phyloP scores from a whole-genome alignment of 768 basidiomycete genomes.

The Podaxis sp. region DNA sequence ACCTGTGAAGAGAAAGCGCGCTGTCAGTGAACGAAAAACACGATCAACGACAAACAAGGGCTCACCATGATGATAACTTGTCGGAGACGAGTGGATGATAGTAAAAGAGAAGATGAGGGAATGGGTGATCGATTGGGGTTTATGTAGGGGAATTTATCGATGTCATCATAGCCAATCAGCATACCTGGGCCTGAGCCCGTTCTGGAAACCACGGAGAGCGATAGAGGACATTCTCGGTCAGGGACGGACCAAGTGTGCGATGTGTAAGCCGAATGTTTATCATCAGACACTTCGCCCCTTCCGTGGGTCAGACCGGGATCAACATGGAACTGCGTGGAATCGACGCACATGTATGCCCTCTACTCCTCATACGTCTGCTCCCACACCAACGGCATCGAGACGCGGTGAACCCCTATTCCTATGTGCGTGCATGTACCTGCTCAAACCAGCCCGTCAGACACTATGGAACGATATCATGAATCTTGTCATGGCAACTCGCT shows the following conservation, averaged over 20 bases:
- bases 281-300: neutral
- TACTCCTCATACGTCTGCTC: neutral
- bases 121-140: slow-evolving; percentile 12
- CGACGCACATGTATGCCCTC: neutral
- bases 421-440: too few relatives aligned
- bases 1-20: slow-evolving; percentile 36
- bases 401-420: too few relatives aligned
- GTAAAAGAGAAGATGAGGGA: slow-evolving; percentile 13
- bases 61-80: slow-evolving; percentile 25
- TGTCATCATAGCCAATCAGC: slow-evolving; percentile 12
- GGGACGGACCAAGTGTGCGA: neutral
- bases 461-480: neutral
- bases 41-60: neutral
- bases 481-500: neutral
- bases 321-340: neutral
- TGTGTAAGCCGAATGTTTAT: neutral
- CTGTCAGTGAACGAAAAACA: neutral
- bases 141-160: slow-evolving; percentile 14
- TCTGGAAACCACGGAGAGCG: neutral
- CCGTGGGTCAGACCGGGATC: neutral
- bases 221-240: neutral
- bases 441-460: too few relatives aligned
- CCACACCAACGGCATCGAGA: neutral
- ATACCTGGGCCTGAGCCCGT: slow-evolving; percentile 13
- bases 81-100: slow-evolving; percentile 3